phyloP scores from a whole-genome alignment of 352 stramenopile genomes.

The Peronospora tabacina region DNA sequence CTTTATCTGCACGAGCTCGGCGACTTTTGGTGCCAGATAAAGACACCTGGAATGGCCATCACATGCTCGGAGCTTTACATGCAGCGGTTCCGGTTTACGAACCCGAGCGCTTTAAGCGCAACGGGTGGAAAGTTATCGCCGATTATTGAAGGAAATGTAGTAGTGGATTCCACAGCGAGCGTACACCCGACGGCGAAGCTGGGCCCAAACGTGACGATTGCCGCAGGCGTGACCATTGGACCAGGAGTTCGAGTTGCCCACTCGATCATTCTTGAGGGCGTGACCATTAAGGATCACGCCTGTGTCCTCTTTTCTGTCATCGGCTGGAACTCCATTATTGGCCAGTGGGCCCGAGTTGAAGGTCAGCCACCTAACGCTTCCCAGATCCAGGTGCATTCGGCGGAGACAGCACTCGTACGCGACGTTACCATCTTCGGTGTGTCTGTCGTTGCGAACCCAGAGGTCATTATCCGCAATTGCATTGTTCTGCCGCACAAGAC shows the following conservation, averaged over 20 bases:
- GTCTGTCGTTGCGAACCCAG: slow-evolving; percentile 79
- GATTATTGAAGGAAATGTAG: slow-evolving; percentile 84
- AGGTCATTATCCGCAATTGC: slow-evolving; percentile 87
- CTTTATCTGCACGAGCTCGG: slow-evolving; percentile 78
- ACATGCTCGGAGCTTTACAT: slow-evolving; percentile 89
- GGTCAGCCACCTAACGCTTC: slow-evolving; percentile 74
- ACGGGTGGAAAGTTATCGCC: slow-evolving; percentile 78
- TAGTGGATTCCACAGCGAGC: slow-evolving; percentile 67
- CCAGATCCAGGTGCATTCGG: slow-evolving; percentile 57
- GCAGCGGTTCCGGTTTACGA: slow-evolving; percentile 86
- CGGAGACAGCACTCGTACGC: slow-evolving; percentile 70
- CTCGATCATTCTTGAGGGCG: slow-evolving; percentile 84
- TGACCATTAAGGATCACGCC: slow-evolving; percentile 84
- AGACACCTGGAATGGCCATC: slow-evolving; percentile 84
- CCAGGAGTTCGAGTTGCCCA: slow-evolving; percentile 74
- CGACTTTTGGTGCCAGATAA: slow-evolving; percentile 89
- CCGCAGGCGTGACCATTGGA: slow-evolving; percentile 76
- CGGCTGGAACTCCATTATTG: slow-evolving; percentile 85
- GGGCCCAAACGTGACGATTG: slow-evolving; percentile 81
- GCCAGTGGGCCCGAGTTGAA: slow-evolving; percentile 80
- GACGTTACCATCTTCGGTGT: slow-evolving; percentile 86
- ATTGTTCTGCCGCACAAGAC: slow-evolving; percentile 86
- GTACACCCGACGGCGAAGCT: slow-evolving; percentile 83
- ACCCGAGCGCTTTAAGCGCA: slow-evolving; percentile 68
- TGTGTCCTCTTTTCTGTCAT: slow-evolving; percentile 85